These are phyloP conservation scores for Penicillium cosmopolitanum DNA, from an alignment of 495 filamentous ascomycete genomes.

Conservation along the genomic window DNA sequence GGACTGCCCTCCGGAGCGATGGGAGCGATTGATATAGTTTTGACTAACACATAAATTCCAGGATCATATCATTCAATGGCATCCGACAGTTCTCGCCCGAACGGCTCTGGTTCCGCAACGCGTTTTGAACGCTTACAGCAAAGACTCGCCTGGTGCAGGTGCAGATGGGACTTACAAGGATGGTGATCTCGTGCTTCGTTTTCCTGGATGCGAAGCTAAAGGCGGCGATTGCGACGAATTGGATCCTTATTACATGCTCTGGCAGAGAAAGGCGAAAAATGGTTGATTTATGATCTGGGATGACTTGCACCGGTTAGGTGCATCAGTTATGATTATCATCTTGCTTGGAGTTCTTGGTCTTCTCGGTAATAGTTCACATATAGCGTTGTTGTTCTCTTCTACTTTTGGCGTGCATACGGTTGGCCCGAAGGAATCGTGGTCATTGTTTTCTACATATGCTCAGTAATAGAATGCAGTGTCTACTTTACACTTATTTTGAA, in stretches of 20 bases:
- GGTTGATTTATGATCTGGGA: slow-evolving; percentile 5
- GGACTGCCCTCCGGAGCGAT: too few species aligned
- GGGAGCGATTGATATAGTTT: too few species aligned
- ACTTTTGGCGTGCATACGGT: slow-evolving; percentile 18
- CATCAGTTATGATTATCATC: background rate
- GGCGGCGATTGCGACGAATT: slow-evolving; percentile 72
- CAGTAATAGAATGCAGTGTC: slow-evolving; percentile 22
- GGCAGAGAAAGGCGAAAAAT: slow-evolving; percentile 41
- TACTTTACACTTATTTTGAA: background rate
- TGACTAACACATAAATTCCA: slow-evolving; percentile 27
- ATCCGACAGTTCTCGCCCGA: slow-evolving; percentile 93
- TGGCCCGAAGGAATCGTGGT: slow-evolving; percentile 16
- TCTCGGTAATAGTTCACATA: slow-evolving; percentile 15
- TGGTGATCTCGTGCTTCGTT: slow-evolving; percentile 83
- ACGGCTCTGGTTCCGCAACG: slow-evolving; percentile 84
- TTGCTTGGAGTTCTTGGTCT: slow-evolving; percentile 12
- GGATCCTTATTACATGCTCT: slow-evolving; percentile 54
- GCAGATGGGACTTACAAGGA: slow-evolving; percentile 59
- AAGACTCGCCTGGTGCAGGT: slow-evolving; percentile 47
- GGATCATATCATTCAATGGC: slow-evolving; percentile 96
- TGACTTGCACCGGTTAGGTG: background rate
- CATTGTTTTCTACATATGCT: slow-evolving; percentile 29
- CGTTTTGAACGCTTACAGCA: slow-evolving; percentile 74
- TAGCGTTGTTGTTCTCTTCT: slow-evolving; percentile 17
- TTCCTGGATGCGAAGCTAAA: slow-evolving; percentile 68